These are phyloP conservation scores for Pulveroboletus ravenelii DNA, from an alignment of 768 basidiomycete genomes.

Conservation along the genomic window DNA sequence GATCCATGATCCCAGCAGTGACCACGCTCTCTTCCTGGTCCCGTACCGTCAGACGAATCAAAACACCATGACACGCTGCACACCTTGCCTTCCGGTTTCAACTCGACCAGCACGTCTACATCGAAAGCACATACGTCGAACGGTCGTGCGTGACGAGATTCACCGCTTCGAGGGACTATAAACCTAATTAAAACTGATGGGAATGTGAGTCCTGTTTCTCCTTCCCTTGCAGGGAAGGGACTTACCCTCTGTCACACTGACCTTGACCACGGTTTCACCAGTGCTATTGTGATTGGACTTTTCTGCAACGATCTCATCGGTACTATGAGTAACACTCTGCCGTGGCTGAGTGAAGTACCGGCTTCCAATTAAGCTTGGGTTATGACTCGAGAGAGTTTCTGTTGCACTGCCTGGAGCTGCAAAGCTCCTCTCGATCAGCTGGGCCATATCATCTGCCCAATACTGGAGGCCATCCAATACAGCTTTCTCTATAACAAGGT, in stretches of 20 bases:
- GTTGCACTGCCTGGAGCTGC: slow-evolving; percentile 17
- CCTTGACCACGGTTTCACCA: slow-evolving; percentile 47
- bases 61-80: slow-evolving; percentile 6
- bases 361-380: slow-evolving; percentile 73
- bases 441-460: slow-evolving; percentile 83
- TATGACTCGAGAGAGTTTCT: slow-evolving; percentile 40
- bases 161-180: slow-evolving; percentile 43
- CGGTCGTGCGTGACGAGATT: slow-evolving; percentile 33
- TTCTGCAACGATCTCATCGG: slow-evolving; percentile 36
- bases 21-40: slow-evolving; percentile 66
- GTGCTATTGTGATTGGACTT: slow-evolving; percentile 17
- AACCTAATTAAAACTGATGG: slow-evolving; percentile 39
- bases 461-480: slow-evolving; percentile 76
- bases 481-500: slow-evolving; percentile 56
- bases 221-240: neutral
- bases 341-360: slow-evolving; percentile 57
- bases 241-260: slow-evolving; percentile 43
- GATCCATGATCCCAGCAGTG: slow-evolving; percentile 57
- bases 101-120: slow-evolving; percentile 56
- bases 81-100: slow-evolving; percentile 71
- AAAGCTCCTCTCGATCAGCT: slow-evolving; percentile 51
- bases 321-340: slow-evolving; percentile 36
- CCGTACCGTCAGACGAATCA: slow-evolving; percentile 1
- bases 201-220: neutral
- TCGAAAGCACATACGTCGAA: slow-evolving; percentile 61